Base-by-base conservation (phyloP, 176 grass and related monocot genomes). In the Rhynchospora pubera region DNA sequence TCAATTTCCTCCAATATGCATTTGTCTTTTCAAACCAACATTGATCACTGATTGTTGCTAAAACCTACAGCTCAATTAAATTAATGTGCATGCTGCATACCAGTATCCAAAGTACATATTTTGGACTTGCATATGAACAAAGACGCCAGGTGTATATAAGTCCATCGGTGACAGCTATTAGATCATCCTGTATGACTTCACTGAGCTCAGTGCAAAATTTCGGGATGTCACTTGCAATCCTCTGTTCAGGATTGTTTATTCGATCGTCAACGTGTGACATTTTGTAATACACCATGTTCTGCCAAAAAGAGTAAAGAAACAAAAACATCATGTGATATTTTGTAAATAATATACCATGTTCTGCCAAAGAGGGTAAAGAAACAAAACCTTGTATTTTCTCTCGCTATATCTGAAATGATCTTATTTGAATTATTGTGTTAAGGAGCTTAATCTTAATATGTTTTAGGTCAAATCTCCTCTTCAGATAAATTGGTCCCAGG, bases 211-310 rank as follows among this genome's bases (percentile, higher is more conserved):
- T 89, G 88, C 87, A 93, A 82, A 99, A 99, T 88, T 85, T 94
- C 14, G 96, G 96, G 57, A 95, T 91, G 87, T 99, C 96, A 72
- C 96, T 99, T 51, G 96, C 96, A 85, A 99, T 99, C 76, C 89
- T 86, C 81, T 99, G 96, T 65, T 99, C 96, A 2, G 96, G 96
- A 75, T 91, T 99, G 81, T 88, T 88, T 81, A 99, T 85, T 82
- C 87, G 91, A 82, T 93, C 85, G 71, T 99, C 96, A 80, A 99
- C 92, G 47, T 99, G 89, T 53, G 96, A 99, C 53, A 99, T 91
- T 89, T 99, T 99, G 91, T 99, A 99, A 87, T 95, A 99, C 79
- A 91, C 96, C 96, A 99, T 99, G 86, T 95, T 93, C 96, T 99
- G 96, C 71, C 60, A 39, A 84, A 61, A 88, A 65, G 84, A 74